These are phyloP conservation scores for Plasmodium vivax DNA, from an alignment of 169 alveolate species.

Conservation along the genomic window DNA sequence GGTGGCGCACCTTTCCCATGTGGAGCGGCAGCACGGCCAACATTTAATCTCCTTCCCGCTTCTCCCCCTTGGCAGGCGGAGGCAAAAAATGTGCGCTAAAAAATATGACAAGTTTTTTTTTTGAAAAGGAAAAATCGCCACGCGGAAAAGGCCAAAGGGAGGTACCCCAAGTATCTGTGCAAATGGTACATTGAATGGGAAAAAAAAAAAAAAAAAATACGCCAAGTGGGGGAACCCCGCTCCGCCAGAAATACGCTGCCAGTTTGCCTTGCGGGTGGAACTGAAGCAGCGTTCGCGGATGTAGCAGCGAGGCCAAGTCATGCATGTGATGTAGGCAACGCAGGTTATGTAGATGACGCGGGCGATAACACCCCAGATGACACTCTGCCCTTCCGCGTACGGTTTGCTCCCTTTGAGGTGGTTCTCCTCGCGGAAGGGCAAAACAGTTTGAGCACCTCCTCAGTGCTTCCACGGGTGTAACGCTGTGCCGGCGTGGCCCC, in stretches of 20 bases:
- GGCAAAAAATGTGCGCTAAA: not conserved
- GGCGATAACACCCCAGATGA: not conserved
- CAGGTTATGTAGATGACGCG: no score
- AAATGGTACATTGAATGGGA: not conserved
- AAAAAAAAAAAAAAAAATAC: not conserved
- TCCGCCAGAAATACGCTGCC: not conserved
- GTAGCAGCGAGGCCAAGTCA: not conserved
- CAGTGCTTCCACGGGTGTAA: not conserved
- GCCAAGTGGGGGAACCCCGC: not conserved
- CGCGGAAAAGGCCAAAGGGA: not conserved
- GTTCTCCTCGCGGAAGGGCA: not conserved
- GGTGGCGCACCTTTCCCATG: not conserved
- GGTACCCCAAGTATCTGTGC: not conserved
- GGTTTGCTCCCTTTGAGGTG: no score
- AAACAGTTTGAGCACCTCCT: not conserved
- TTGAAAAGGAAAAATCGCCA: not conserved
- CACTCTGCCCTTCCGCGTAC: not conserved
- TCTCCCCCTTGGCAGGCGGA: not conserved
- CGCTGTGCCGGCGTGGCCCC: not conserved
- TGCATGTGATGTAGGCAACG: not conserved
- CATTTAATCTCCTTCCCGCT: not conserved
- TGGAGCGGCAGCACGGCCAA: not conserved
- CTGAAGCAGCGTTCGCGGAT: not conserved
- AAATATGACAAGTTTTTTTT: not conserved
- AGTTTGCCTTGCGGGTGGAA: not conserved